Evolutionary conservation across 2,329 filamentous ascomycete genomes (phyloP).

Genomic region (Neofusicoccum umdonicola): DNA sequence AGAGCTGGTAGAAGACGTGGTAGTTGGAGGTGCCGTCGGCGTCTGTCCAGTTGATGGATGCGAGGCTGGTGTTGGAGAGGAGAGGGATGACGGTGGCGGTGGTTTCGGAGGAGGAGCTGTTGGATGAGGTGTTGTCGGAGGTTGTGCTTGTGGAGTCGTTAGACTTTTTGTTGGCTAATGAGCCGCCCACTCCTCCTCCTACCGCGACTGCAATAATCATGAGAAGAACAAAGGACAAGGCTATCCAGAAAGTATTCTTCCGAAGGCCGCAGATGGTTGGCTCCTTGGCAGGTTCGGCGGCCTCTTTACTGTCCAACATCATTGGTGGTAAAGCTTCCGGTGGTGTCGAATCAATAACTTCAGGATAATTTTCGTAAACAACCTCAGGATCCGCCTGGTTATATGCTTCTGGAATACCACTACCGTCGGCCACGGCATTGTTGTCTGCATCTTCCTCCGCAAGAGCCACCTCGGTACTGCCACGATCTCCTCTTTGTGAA

Average conservation of each 20-base stretch:
- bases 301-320: not conserved
- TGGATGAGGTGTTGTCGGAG: not conserved
- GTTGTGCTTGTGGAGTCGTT: not conserved
- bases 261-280: not conserved
- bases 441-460: not conserved
- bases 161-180: not conserved
- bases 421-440: not conserved
- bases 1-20: conserved; percentile 3
- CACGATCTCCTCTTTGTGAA: too few species aligned
- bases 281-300: not conserved
- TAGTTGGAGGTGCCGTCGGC: not conserved
- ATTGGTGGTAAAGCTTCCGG: not conserved
- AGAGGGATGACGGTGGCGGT: not conserved
- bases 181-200: not conserved
- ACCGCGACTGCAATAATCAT: not conserved
- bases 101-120: not conserved
- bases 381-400: not conserved
- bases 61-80: not conserved
- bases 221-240: not conserved
- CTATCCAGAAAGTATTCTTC: not conserved
- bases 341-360: not conserved
- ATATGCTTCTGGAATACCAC: not conserved
- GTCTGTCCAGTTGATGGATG: conserved; percentile 3
- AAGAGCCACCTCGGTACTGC: not conserved
- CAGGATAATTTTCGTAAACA: not conserved